phyloP scores from a whole-genome alignment of 176 grass and related monocot species.

The Miscanthus lutarioriparius region DNA sequence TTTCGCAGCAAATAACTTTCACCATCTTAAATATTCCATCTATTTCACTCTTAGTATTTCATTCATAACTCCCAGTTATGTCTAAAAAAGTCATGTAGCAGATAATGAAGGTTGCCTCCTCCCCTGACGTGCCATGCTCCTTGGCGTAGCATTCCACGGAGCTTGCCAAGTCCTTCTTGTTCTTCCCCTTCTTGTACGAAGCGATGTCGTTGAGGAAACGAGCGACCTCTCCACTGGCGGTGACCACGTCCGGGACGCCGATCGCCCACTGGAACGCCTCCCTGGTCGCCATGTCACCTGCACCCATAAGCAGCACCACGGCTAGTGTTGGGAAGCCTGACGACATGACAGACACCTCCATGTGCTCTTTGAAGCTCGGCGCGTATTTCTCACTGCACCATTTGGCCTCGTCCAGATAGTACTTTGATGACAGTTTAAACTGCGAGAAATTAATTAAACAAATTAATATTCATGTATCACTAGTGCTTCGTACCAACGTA shows the following conservation, averaged over 20 bases:
- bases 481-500: background rate
- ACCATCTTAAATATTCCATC: too few species aligned
- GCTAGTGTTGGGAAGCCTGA: background rate
- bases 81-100: too few species aligned
- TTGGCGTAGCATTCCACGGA: constrained; percentile 16
- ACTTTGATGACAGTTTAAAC: constrained; percentile 2
- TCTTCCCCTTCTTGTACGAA: constrained; percentile 20
- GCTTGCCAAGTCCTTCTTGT: constrained; percentile 15
- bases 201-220: constrained; percentile 43
- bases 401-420: constrained; percentile 35
- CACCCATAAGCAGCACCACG: constrained; percentile 5
- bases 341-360: constrained; percentile 11
- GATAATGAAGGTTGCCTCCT: too few species aligned
- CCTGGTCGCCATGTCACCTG: background rate
- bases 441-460: background rate
- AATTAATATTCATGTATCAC: background rate
- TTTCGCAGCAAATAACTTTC: too few species aligned
- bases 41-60: too few species aligned
- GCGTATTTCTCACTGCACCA: constrained; percentile 6
- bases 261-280: constrained; percentile 35
- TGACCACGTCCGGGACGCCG: background rate
- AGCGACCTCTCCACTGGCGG: background rate
- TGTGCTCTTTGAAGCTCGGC: constrained; percentile 40
- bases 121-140: background rate
- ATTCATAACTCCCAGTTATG: too few species aligned